phyloP scores from a whole-genome alignment of 768 basidiomycete genomes.

The Mycena rosella region DNA sequence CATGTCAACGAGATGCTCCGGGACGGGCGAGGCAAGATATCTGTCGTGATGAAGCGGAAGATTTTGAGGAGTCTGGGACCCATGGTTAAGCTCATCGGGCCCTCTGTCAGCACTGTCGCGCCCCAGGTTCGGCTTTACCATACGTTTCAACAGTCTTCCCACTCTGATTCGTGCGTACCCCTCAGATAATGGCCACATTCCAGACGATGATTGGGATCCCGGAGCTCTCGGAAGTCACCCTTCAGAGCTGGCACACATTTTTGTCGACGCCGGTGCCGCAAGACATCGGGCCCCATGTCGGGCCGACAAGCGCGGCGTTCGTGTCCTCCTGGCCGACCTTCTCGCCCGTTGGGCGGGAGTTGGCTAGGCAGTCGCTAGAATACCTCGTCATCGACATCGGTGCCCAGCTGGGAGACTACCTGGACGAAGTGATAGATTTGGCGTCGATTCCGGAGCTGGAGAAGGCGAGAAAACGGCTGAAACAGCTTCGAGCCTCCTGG shows the following conservation, averaged over 20 bases:
- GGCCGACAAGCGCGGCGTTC: constrained; percentile 88
- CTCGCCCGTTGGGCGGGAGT: constrained; percentile 59
- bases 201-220: constrained; percentile 87
- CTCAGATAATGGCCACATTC: constrained; percentile 94
- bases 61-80: constrained; percentile 85
- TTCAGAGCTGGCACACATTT: constrained; percentile 86
- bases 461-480: constrained; percentile 56
- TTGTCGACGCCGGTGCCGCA: constrained; percentile 71
- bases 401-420: constrained; percentile 61
- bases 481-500: constrained; percentile 60
- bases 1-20: constrained; percentile 89
- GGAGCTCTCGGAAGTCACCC: constrained; percentile 81
- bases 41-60: constrained; percentile 74
- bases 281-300: constrained; percentile 88
- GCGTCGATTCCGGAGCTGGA: constrained; percentile 76
- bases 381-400: constrained; percentile 79
- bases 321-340: constrained; percentile 83
- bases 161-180: constrained; percentile 3
- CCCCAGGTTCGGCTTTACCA: constrained; percentile 78
- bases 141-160: constrained; percentile 11
- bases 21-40: constrained; percentile 84
- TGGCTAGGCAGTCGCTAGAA: constrained; percentile 72
- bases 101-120: constrained; percentile 79
- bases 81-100: constrained; percentile 78
- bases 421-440: constrained; percentile 87